These are phyloP conservation scores for Penicillium malachiteum DNA, from an alignment of 495 filamentous ascomycete genomes.

Conservation along the genomic window DNA sequence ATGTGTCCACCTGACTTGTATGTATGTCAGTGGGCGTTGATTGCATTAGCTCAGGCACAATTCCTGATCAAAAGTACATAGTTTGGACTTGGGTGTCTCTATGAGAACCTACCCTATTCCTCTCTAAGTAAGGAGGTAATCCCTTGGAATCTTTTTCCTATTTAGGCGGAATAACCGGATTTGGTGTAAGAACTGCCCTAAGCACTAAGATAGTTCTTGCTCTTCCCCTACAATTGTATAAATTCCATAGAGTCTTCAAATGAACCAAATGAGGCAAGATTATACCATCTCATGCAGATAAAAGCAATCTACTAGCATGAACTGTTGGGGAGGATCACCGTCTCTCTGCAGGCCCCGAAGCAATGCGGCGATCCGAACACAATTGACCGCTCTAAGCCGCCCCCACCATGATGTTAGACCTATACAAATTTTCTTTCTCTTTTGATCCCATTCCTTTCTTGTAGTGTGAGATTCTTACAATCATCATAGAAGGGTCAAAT, in stretches of 20 bases:
- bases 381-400: conserved; percentile 12
- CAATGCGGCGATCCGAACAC: conserved; percentile 12
- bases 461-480: not conserved
- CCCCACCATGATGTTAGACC: conserved; percentile 8
- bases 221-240: not conserved
- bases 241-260: not conserved
- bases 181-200: not conserved
- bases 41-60: not conserved
- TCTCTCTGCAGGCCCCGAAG: conserved; percentile 14
- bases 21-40: not conserved
- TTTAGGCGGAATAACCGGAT: conserved; percentile 1
- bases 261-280: not conserved
- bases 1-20: conserved; percentile 2
- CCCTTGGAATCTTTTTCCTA: not conserved
- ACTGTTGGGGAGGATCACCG: conserved; percentile 5
- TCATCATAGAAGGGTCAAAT: conserved; percentile 1
- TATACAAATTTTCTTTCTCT: not conserved
- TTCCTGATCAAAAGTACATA: not conserved
- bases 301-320: not conserved
- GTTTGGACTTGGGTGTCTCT: not conserved
- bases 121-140: too few relatives aligned
- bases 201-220: not conserved
- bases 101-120: too few relatives aligned
- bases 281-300: not conserved
- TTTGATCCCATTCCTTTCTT: not conserved